Base-by-base conservation (phyloP, 2,329 filamentous ascomycete species). In the Dactylellina cionopaga region DNA sequence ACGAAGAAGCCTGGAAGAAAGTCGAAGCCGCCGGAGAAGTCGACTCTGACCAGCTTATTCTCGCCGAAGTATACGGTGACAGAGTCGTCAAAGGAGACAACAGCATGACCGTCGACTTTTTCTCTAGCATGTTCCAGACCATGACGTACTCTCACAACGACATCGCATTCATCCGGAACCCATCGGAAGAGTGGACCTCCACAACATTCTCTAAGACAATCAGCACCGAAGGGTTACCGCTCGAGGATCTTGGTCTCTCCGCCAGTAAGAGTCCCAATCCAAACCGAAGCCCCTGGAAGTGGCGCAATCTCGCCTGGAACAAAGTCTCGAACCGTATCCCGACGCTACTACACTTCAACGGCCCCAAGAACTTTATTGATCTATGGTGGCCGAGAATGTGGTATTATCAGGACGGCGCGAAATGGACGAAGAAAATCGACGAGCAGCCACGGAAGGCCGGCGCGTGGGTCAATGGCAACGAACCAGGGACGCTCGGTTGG, bases 31-130 rank as follows among this genome's bases (percentile, higher is more conserved):
- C 81, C 1, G 79, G 80, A 63, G 63, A 68, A 35, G 65, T 75
- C 1, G 79, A 81, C 69, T 81, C 81, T 9, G 82, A 83, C 68
- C 82, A 83, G 75, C 80, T 79, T 66, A 83, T 83, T 70, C 76
- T 84, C 17, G 76, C 81, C 27, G 81, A 83, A 43, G 68, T 83
- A 10, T 83, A 79, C 77, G 82, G 78, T 9, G 78, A 80, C n/a
- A 81, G 83, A 64, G 81, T 83, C 71, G 80, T 82, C 31, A 80
- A 80, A 59, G 80, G 82, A 0, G 77, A 63, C 17, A 64, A 79
- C n/a, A 70, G 76, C 43, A 75, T 76, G 68, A 75, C 76, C 49
- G 75, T 78, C 55, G 62, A 71, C 29, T 74, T 76, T 33, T 75
- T 77, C 29, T 65, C 65, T 5, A 65, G 73, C 0, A 27, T 74